Base-by-base conservation (phyloP, 1,284 basidiomycete genomes). In the Rhodotorula sp. region DNA sequence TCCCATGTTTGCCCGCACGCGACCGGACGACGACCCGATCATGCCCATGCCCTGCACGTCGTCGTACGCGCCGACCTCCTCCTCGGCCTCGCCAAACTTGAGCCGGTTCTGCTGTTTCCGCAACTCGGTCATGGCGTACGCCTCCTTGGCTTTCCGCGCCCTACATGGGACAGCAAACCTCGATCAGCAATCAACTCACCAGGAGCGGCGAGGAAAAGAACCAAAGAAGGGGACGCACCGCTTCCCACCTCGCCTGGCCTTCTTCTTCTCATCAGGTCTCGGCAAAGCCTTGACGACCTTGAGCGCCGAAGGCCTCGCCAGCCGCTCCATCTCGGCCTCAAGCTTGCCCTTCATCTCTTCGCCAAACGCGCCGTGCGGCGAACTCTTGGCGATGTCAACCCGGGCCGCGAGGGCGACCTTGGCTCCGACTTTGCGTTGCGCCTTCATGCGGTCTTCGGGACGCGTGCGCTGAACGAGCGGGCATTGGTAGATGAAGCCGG, bases 41-140 rank as follows among this genome's bases (percentile, higher is more conserved):
- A 99, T 98, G 74, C 97, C 97, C 79, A 99, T 82, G 8, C 97
- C 97, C 82, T 94, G 91, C 18, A 92, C 94, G 84, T 98, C 90
- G 83, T 97, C 97, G 79, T 94, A 97, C 28, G 93, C 92, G 52
- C 93, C 94, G 31, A 94, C 90, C 82, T 99, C 97, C 79, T 95
- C 90, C 81, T 99, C 97, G 3, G 89, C 90, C 82, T 95, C 90
- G 66, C 97, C 97, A 78, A 99, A 99, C 74, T 87, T 89, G 89
- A 99, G 90, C 60, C 97, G 88, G 82, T 99, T 99, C 83, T 97
- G 94, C 77, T 97, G 85, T 83, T 99, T 99, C 75, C 93, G 89
- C 61, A 99, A 84, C 82, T 99, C 97, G 4, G 97, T 98, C 83
- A 94, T 91, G 5, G 94, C 95, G 79, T 95, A 94, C 8, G 92